Base-by-base conservation (phyloP, 2,329 filamentous ascomycete species). In the Neonectria hederae region DNA sequence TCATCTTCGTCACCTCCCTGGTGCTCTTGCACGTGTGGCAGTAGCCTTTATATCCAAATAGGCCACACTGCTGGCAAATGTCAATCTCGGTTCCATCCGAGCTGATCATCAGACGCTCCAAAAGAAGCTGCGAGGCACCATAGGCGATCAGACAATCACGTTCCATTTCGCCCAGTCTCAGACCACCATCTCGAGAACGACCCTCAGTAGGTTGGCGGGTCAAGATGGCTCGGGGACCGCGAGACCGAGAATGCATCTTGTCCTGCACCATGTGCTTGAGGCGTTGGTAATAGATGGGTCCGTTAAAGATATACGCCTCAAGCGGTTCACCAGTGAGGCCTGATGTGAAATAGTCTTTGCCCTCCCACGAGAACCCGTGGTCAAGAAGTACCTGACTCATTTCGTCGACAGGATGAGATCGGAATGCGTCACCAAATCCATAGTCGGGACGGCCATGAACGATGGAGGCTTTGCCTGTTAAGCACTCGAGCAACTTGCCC, bases 201-300 rank as follows among this genome's bases (percentile, higher is more conserved):
- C 96, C 96, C 82, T 99, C 96, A 0, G 95, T 99, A 0, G 96
- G 96, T 78, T 99, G 96, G 10, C 96, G 90, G 1, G 96, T 99
- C 26, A 99, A 85, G 69, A 97, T 96, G 26, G 95, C 95, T 13
- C 92, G 87, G 0, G 96, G 97, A 0, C 97, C 97, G 14, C 93
- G 90, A 2, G 95, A 90, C 66, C 96, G 93, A 32, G 93, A 95
- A 81, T 99, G 96, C 96, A 99, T 98, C 83, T 99, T 99, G 78
- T 99, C 96, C 79, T 98, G 94, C 4, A 99, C 96, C 96, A 99
- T 99, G 86, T 99, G 96, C 87, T 99, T 99, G 69, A 99, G 88
- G 71, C 97, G 97, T 83, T 99, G 96, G 83, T 99, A 99, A 84
- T 97, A 99, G 80, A 99, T 99, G 11, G 96, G 96, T 0, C 96